Percentiles rank a stretch among this genome's conserved stretches.
phyloP scores from a whole-genome alignment of 768 basidiomycete genomes.

The Lentinus tigrinus region DNA sequence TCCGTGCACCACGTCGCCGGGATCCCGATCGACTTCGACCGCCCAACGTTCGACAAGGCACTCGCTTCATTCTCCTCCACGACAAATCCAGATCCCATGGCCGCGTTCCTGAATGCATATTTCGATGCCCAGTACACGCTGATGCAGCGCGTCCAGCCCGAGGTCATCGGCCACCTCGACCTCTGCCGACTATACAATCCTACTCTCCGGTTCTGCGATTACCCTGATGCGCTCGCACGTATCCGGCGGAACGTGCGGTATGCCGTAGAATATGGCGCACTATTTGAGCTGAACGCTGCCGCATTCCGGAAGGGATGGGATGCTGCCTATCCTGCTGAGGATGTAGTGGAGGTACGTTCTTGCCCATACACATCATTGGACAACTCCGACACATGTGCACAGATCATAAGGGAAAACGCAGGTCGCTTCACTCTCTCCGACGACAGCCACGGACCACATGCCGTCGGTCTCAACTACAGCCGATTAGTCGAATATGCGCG shows the following conservation, averaged over 20 bases:
- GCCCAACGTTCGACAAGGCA: constrained; percentile 61
- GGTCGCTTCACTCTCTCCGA: constrained; percentile 89
- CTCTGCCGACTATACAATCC: constrained; percentile 87
- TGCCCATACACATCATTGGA: background rate
- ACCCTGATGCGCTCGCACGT: constrained; percentile 58
- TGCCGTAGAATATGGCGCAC: constrained; percentile 78
- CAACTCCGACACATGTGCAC: background rate
- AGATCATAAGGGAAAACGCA: constrained; percentile 69
- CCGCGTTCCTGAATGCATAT: constrained; percentile 61
- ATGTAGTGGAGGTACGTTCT: constrained; percentile 66
- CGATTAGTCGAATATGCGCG: constrained; percentile 64
- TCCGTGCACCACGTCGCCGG: constrained; percentile 88
- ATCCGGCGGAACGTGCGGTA: constrained; percentile 73
- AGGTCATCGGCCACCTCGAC: constrained; percentile 92
- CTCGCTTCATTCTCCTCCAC: constrained; percentile 38
- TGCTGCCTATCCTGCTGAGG: constrained; percentile 77
- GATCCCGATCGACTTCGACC: constrained; percentile 92
- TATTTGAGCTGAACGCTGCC: constrained; percentile 93
- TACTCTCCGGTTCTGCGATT: constrained; percentile 49
- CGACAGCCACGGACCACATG: constrained; percentile 90
- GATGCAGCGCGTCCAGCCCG: constrained; percentile 70
- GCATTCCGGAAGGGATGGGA: constrained; percentile 91
- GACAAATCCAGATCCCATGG: constrained; percentile 33
- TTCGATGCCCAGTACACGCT: constrained; percentile 84
- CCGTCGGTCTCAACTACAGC: constrained; percentile 85